Evolutionary conservation across 345 rosid species (phyloP).

Genomic region (Citropsis articulata): DNA sequence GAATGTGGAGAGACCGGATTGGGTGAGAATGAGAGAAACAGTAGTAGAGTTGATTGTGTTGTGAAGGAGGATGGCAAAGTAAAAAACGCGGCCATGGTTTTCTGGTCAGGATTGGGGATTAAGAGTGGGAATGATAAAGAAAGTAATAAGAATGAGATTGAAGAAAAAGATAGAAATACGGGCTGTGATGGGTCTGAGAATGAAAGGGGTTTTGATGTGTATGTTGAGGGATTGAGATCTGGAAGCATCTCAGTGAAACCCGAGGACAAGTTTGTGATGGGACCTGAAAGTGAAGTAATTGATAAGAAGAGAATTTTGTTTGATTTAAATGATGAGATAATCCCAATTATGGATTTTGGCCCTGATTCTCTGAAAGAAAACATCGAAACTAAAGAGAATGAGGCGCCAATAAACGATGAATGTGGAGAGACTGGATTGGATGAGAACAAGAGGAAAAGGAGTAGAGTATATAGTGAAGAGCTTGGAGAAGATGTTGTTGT

Average conservation of each 20-base stretch:
- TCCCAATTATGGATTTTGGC: not conserved
- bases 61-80: slow-evolving; percentile 17
- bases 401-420: slow-evolving; percentile 6
- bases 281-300: not conserved
- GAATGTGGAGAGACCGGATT: slow-evolving; percentile 15
- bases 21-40: slow-evolving; percentile 20
- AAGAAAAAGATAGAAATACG: slow-evolving; percentile 8
- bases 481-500: slow-evolving; percentile 22
- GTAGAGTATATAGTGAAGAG: slow-evolving; percentile 16
- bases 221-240: not conserved
- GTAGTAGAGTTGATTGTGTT: slow-evolving; percentile 14
- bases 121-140: slow-evolving; percentile 13
- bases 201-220: slow-evolving; percentile 5
- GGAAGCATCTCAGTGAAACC: not conserved
- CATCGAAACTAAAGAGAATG: slow-evolving; percentile 10
- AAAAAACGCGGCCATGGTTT: slow-evolving; percentile 36
- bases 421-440: slow-evolving; percentile 15
- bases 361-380: slow-evolving; percentile 13
- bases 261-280: not conserved
- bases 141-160: slow-evolving; percentile 1
- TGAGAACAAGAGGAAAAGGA: slow-evolving; percentile 21
- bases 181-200: slow-evolving; percentile 1
- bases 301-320: not conserved
- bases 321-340: not conserved
- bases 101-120: slow-evolving; percentile 41